Conservation (phyloP, 306 rosid species). For the Ormosia semicastrata region DNA sequence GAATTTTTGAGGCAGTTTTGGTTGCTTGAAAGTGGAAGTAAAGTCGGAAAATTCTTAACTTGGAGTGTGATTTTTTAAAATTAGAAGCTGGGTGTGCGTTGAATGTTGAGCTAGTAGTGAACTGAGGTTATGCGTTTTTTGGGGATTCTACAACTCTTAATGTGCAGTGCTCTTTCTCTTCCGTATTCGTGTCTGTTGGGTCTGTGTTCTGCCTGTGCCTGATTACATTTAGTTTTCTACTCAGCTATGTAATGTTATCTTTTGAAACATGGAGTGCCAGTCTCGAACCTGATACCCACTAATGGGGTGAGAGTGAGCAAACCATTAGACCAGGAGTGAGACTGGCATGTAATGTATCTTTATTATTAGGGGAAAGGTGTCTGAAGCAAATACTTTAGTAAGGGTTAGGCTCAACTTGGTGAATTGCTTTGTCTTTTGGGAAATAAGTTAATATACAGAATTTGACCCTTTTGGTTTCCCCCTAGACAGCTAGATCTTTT, state of each 20-base stretch:
- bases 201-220: neutral
- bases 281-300: too few relatives aligned
- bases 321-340: too few relatives aligned
- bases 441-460: neutral
- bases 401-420: conserved; percentile 4
- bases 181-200: neutral
- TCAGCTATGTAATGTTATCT: neutral
- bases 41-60: neutral
- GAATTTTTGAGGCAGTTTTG: conserved; percentile 8
- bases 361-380: neutral
- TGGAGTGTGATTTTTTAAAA: neutral
- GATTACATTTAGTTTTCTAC: conserved; percentile 5
- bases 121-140: conserved; percentile 7
- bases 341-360: neutral
- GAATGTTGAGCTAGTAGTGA: neutral
- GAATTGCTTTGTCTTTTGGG: conserved; percentile 1
- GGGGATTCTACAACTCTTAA: neutral
- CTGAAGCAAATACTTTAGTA: conserved; percentile 12
- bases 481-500: too few relatives aligned
- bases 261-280: too few relatives aligned
- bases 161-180: neutral
- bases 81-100: neutral
- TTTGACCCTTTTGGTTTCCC: too few relatives aligned
- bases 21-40: conserved; percentile 17
- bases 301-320: too few relatives aligned